These are phyloP conservation scores for Lachancea quebecensis DNA, from an alignment of 805 yeast species.

Conservation along the genomic window DNA sequence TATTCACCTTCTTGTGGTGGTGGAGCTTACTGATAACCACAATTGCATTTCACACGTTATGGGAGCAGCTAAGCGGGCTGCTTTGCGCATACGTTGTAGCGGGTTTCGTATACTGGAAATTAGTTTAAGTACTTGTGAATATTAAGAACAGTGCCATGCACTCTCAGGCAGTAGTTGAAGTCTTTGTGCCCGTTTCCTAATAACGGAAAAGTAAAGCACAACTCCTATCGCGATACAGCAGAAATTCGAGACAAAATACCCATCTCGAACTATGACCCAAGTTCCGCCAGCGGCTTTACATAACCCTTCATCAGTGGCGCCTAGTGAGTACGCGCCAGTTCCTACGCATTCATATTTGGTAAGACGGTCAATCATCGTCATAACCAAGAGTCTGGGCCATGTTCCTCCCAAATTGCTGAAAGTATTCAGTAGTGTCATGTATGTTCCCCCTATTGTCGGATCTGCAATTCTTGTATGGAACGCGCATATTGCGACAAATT, in stretches of 20 bases:
- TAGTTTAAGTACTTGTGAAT: constrained; percentile 1
- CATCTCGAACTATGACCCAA: constrained; percentile 57
- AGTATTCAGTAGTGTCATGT: constrained; percentile 93
- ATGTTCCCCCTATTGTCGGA: constrained; percentile 93
- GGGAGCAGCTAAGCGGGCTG: constrained; percentile 70
- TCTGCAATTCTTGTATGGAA: constrained; percentile 95
- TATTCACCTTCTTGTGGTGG: constrained; percentile 54
- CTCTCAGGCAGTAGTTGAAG: constrained; percentile 67
- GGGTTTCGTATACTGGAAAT: constrained; percentile 12
- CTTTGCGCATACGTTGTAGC: constrained; percentile 47
- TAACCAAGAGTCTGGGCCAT: constrained; percentile 87
- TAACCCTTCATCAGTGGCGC: constrained; percentile 37
- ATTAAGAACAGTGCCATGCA: constrained; percentile 56
- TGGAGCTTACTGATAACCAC: constrained; percentile 85
- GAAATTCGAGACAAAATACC: constrained; percentile 73
- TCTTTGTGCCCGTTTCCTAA: constrained; percentile 51
- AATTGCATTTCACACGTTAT: constrained; percentile 73
- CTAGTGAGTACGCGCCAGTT: constrained; percentile 19
- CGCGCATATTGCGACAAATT: constrained; percentile 89
- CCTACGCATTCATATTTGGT: constrained; percentile 56
- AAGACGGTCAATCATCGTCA: constrained; percentile 71
- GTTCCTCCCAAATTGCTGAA: constrained; percentile 92
- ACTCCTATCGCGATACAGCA: constrained; percentile 67
- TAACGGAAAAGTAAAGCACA: constrained; percentile 55
- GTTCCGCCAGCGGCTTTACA: constrained; percentile 53